Evolutionary conservation across 306 rosid genomes (phyloP).

Genomic region (Morella rubra): DNA sequence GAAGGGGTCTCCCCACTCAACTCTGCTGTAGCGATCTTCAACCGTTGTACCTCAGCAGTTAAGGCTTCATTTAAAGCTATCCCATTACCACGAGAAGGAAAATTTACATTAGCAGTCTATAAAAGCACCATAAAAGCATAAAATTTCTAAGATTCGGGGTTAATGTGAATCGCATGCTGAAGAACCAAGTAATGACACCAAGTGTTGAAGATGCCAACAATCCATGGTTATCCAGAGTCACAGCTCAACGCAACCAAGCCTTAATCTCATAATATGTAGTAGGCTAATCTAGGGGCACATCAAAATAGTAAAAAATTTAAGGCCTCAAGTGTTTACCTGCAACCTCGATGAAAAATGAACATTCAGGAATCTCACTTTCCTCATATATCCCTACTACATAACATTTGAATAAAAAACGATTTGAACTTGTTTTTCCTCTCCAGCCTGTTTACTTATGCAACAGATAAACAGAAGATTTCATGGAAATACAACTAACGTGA

Average conservation of each 20-base stretch:
- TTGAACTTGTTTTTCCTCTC: neutral
- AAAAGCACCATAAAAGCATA: constrained; percentile 10
- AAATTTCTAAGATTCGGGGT: neutral
- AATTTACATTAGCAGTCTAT: constrained; percentile 14
- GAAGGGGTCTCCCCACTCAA: constrained; percentile 60
- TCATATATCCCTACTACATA: neutral
- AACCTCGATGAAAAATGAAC: neutral
- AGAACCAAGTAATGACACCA: neutral
- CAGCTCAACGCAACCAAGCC: neutral
- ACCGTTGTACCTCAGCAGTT: constrained; percentile 88
- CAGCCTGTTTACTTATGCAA: neutral
- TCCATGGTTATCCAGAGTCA: neutral
- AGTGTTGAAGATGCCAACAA: neutral
- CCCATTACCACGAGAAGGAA: constrained; percentile 24
- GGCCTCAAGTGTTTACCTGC: neutral
- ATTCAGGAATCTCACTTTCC: neutral
- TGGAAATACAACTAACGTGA: neutral
- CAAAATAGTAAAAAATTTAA: neutral
- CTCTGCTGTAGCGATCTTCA: constrained; percentile 76
- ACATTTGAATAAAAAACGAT: neutral
- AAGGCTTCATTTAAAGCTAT: constrained; percentile 89
- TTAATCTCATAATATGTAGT: neutral
- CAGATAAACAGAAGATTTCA: neutral
- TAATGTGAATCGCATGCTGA: neutral
- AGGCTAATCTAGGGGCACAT: neutral